A percentile compares a stretch with the other conserved stretches of the same genome.
Conservation (phyloP, 2,329 filamentous ascomycete genomes). For the Orbilia brochopaga region DNA sequence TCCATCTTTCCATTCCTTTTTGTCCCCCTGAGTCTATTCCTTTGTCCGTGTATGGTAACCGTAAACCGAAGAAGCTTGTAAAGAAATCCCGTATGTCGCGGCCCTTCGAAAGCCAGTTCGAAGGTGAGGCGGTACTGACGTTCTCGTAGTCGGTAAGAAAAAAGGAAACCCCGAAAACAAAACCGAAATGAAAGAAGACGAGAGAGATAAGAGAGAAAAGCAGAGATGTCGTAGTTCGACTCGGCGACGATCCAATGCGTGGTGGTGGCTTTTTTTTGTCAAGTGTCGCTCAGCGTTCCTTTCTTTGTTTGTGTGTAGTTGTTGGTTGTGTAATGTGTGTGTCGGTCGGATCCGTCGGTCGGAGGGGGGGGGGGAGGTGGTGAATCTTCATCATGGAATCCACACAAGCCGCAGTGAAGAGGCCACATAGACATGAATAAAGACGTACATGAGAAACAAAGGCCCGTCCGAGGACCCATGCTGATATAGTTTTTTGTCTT, state of each 20-base stretch:
- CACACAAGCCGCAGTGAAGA: constrained; percentile 18
- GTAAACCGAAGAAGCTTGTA: constrained; percentile 40
- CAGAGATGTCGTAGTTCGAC: constrained; percentile 17
- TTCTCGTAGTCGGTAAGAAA: constrained; percentile 38
- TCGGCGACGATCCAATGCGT: constrained; percentile 10
- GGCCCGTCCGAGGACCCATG: constrained; percentile 39
- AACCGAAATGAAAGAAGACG: constrained; percentile 12
- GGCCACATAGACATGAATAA: constrained; percentile 26
- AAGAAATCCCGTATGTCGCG: constrained; percentile 26
- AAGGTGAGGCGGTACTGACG: constrained; percentile 10
- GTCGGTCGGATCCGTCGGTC: constrained; percentile 22
- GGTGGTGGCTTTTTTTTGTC: constrained; percentile 35
- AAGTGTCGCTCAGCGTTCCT: constrained; percentile 41
- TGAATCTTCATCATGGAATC: constrained; percentile 22
- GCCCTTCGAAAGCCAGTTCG: constrained; percentile 43
- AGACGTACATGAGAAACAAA: constrained; percentile 29
- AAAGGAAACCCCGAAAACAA: constrained; percentile 16
- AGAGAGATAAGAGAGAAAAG: not conserved
- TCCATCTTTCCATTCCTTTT: constrained; percentile 5
- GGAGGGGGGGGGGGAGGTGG: constrained; percentile 5
- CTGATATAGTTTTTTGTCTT: constrained; percentile 26
- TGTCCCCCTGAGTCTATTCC: constrained; percentile 1
- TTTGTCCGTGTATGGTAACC: not conserved
- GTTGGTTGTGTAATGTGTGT: constrained; percentile 24
- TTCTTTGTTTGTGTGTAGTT: constrained; percentile 29